Percentiles rank a stretch among this genome's conserved stretches.
Conservation (phyloP, 805 yeast species). For the Wickerhamiella musiphila region DNA sequence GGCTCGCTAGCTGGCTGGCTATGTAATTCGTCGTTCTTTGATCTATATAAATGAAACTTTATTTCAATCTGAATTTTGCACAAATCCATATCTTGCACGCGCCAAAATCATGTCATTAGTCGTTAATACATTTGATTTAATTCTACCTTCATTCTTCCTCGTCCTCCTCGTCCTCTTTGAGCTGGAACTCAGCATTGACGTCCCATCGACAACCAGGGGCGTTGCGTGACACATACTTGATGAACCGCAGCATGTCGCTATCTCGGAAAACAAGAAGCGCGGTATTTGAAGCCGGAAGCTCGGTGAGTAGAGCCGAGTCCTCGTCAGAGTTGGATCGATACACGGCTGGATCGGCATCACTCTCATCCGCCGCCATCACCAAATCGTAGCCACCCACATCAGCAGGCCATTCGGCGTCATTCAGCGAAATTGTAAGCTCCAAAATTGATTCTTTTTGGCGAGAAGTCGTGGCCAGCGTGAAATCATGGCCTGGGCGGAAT, state of each 20-base stretch:
- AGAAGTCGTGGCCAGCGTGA: conserved; percentile 67
- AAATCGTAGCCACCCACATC: conserved; percentile 90
- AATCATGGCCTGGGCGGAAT: conserved; percentile 90
- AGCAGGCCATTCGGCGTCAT: conserved; percentile 74
- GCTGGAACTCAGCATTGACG: conserved; percentile 62
- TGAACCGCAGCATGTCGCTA: conserved; percentile 70
- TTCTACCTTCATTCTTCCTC: conserved; percentile 19
- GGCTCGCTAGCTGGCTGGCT: no score
- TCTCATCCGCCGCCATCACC: conserved; percentile 44
- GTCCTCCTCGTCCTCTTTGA: conserved; percentile 31
- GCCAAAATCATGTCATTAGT: conserved; percentile 2
- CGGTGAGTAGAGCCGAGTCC: conserved; percentile 59
- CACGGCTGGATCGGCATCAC: conserved; percentile 67
- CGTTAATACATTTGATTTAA: background rate
- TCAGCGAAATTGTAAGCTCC: conserved; percentile 68
- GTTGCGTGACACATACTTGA: conserved; percentile 74
- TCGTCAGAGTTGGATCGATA: conserved; percentile 49
- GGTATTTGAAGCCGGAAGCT: conserved; percentile 72
- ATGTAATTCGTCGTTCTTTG: no score
- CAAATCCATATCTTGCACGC: no score
- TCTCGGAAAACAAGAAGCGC: conserved; percentile 67
- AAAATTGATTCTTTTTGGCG: conserved; percentile 29
- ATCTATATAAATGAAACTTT: no score
- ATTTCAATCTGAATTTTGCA: no score
- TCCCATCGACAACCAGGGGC: conserved; percentile 95